phyloP scores from a whole-genome alignment of 306 rosid species.

The Cicer bijugum region DNA sequence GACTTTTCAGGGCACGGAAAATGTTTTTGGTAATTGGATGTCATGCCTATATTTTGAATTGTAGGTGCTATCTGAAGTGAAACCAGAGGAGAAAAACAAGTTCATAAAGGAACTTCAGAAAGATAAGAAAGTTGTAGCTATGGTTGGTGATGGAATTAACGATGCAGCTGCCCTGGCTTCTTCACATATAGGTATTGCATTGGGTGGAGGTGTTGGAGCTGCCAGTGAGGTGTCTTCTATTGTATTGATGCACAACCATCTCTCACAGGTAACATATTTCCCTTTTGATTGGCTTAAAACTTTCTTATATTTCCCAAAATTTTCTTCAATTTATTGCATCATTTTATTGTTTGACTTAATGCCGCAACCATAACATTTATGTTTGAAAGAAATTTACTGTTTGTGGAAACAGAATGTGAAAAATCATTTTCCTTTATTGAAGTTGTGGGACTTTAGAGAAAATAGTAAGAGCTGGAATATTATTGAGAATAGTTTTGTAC shows the following conservation, averaged over 20 bases:
- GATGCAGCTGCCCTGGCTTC: conserved; percentile 98
- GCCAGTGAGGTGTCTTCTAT: conserved; percentile 97
- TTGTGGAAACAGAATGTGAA: no score
- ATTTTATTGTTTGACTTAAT: conserved; percentile 14
- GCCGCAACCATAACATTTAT: conserved; percentile 12
- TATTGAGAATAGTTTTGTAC: no score
- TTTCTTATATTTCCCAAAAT: background rate
- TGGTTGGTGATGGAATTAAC: conserved; percentile 99
- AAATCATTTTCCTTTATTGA: no score
- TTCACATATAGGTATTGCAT: conserved; percentile 87
- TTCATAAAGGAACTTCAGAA: conserved; percentile 74
- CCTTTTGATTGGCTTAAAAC: conserved; percentile 9
- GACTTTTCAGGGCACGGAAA: background rate
- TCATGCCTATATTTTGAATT: conserved; percentile 31
- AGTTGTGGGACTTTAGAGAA: no score
- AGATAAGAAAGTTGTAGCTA: conserved; percentile 72
- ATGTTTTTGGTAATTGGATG: background rate
- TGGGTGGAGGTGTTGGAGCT: conserved; percentile 98
- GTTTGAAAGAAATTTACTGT: background rate
- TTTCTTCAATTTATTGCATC: conserved; percentile 16
- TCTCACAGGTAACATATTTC: conserved; percentile 69
- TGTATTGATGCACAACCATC: conserved; percentile 88
- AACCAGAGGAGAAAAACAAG: conserved; percentile 78
- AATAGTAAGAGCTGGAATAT: no score
- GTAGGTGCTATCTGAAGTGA: conserved; percentile 85